Base-by-base conservation (phyloP, 169 alveolate species). In the Plasmodium knowlesi region DNA sequence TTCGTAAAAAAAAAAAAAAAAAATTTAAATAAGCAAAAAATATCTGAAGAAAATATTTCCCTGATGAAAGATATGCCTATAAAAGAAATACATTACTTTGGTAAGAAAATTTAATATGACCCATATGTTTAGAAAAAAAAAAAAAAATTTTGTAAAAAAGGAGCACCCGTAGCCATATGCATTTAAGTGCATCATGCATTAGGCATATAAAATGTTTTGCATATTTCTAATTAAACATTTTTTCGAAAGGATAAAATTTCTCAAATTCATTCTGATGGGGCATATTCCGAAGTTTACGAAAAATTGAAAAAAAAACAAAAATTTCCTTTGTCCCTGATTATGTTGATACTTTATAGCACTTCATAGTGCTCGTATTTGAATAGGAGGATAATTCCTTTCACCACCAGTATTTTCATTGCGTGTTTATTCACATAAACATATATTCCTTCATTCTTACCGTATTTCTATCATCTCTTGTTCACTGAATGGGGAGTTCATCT, bases 141-240 rank as follows among this genome's bases (percentile, higher is more conserved):
- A 50, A 79, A n/a, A n/a, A n/a, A n/a, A 78, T 41, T 5, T 37
- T 19, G 28, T 22, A 41, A 79, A 79, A 79, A 79, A 30, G 57
- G 57, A 39, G 25, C 57, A 41, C 16, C 19, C n/a, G 32, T 79
- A 50, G 10, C 43, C 10, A 41, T 79, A 43, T 79, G 84, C 84
- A 79, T 43, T 43, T 37, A 41, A 79, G 84, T 79, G 84, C 84
- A 79, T 19, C 54, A 32, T 30, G 43, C 4, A 37, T 79, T 43
- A 39, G 39, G 0, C 70, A 30, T 14, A 41, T 25, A 67, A 67
- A 67, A 41, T 25, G 46, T 79, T 41, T 10, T 30, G 54, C 84
- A 79, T 10, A 54, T 79, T 79, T 41, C 12, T 79, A 79, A 43
- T 79, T 79, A 19, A 25, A 14, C n/a, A 14, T 79, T 37, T 37